Evolutionary conservation across 495 filamentous ascomycete genomes (phyloP).

Genomic region (Alectoria sarmentosa): DNA sequence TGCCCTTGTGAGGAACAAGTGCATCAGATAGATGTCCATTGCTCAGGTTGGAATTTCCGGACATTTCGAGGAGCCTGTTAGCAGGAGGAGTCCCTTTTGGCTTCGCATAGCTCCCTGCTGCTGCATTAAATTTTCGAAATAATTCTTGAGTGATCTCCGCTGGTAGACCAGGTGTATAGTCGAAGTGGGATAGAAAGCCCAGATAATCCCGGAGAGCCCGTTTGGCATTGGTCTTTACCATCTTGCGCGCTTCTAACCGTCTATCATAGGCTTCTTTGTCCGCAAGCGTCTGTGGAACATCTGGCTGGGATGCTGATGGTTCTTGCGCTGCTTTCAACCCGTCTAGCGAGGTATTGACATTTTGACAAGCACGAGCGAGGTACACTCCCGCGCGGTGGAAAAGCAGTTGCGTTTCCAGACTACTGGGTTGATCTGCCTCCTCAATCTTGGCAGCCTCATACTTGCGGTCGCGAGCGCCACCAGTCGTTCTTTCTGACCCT

Average conservation of each 20-base stretch:
- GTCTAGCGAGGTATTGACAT: slow-evolving; percentile 48
- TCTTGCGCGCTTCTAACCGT: slow-evolving; percentile 53
- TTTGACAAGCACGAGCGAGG: slow-evolving; percentile 58
- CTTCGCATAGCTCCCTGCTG: slow-evolving; percentile 40
- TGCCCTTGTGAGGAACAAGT: slow-evolving; percentile 23
- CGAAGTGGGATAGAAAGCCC: slow-evolving; percentile 60
- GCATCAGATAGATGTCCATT: slow-evolving; percentile 32
- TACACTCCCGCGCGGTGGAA: slow-evolving; percentile 74
- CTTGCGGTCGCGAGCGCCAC: slow-evolving; percentile 40
- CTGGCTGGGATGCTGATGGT: not conserved
- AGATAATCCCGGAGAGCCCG: slow-evolving; percentile 65
- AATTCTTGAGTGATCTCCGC: slow-evolving; percentile 60
- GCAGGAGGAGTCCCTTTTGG: slow-evolving; percentile 20
- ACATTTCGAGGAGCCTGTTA: slow-evolving; percentile 25
- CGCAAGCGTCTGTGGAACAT: not conserved
- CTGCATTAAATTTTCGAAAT: slow-evolving; percentile 53
- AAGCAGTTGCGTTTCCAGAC: slow-evolving; percentile 63
- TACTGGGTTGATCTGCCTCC: slow-evolving; percentile 64
- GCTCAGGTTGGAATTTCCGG: slow-evolving; percentile 28
- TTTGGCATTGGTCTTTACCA: slow-evolving; percentile 63
- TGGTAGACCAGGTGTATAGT: slow-evolving; percentile 66
- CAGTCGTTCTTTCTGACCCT: slow-evolving; percentile 32
- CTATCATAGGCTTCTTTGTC: slow-evolving; percentile 35
- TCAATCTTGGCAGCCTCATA: slow-evolving; percentile 46
- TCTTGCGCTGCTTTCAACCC: not conserved